Evolutionary conservation across 163 green algal genomes (phyloP), one percentile per base, ranked within the genome.

Genomic region (Chlamydomonas reinhardtii): DNA sequence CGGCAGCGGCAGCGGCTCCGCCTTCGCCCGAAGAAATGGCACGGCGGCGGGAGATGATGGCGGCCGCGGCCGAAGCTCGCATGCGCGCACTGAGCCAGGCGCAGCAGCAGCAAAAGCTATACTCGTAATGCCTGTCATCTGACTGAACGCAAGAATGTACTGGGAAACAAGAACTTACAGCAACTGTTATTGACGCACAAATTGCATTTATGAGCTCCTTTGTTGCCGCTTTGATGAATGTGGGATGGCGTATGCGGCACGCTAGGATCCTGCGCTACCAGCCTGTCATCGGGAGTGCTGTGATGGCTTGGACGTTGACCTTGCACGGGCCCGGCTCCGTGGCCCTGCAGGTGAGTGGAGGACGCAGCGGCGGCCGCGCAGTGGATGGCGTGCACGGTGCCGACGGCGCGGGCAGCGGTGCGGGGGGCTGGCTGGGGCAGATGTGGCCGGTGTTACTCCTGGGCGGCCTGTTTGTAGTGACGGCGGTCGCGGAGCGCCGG

Each of bases 51-150:
- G 95, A 96, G 73, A 89, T 92, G 74, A 89, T 96, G 91, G 95
- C 95, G 5, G 93, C 94, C 29, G 95, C 95, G 12, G 95, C 95
- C 27, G 95, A 98, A 89, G 94, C 94, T 6, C 89, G 95, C 80
- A 92, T 94, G 89, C 92, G 92, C 75, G 91, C 92, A 35, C 86
- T 98, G 76, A 79, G 94, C 66, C 71, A 84, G 52, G 90, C 91
- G 8, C 73, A 93, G 2, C 75, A 91, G 82, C 78, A 92, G 88
- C 95, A 98, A 87, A 91, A 95, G 89, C 91, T 97, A 37, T 95
- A 92, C 91, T 95, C 31, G 74, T 56, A 14, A 56, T 22, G 48
- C 12, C 5, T 14, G 48, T n/a, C n/a, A n/a, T n/a, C n/a, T n/a
- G n/a, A n/a, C n/a, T n/a, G n/a, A n/a, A n/a, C n/a, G n/a, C n/a